Evolutionary conservation across 768 basidiomycete species (phyloP).

Genomic region (Podaxis carcinomalis): DNA sequence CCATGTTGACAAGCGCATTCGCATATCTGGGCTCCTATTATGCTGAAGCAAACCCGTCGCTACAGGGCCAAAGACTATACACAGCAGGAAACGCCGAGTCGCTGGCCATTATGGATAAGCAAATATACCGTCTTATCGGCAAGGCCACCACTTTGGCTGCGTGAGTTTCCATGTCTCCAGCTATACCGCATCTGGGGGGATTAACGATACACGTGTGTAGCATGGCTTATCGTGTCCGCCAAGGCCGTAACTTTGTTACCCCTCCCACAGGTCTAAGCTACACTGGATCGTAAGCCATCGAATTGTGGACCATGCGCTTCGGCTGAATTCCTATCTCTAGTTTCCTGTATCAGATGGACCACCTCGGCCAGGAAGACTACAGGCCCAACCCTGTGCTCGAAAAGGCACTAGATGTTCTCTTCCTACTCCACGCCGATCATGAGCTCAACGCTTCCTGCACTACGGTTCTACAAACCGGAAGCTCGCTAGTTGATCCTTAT

Average conservation of each 20-base stretch:
- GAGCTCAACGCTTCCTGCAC: conserved; percentile 86
- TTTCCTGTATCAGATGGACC: conserved; percentile 90
- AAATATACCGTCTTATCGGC: conserved; percentile 84
- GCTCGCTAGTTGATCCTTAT: conserved; percentile 88
- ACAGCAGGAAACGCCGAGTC: conserved; percentile 64
- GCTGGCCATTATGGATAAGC: conserved; percentile 83
- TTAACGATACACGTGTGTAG: conserved; percentile 27
- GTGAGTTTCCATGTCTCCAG: conserved; percentile 32
- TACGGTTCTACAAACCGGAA: conserved; percentile 83
- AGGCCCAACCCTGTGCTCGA: conserved; percentile 79
- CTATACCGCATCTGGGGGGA: background rate
- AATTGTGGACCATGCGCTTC: background rate
- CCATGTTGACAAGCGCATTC: conserved; percentile 82
- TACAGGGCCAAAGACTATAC: conserved; percentile 82
- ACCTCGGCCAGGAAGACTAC: conserved; percentile 69
- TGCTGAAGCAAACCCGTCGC: conserved; percentile 81
- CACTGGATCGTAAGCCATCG: conserved; percentile 63
- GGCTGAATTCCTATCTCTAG: conserved; percentile 26
- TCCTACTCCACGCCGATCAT: conserved; percentile 87
- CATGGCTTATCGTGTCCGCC: conserved; percentile 91
- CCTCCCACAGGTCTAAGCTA: conserved; percentile 83
- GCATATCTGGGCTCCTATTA: conserved; percentile 88
- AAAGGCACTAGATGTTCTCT: conserved; percentile 84
- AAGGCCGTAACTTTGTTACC: conserved; percentile 83
- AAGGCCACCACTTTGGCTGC: conserved; percentile 88